Base-by-base conservation (phyloP, 2,329 filamentous ascomycete genomes). In the Monosporascus cannonballus region DNA sequence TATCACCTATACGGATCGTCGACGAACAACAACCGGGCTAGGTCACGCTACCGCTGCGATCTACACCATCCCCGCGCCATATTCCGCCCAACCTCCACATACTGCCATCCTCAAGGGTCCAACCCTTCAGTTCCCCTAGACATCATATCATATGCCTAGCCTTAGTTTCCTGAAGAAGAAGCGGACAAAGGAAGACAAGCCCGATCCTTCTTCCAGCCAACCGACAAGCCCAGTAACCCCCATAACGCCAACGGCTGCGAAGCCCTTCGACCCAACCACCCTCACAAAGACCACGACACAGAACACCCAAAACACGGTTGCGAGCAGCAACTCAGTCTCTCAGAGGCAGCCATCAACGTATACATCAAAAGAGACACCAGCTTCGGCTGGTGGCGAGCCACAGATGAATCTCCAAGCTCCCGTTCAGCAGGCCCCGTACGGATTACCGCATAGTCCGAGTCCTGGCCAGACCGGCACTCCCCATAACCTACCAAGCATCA, bases 161-260 rank as follows among this genome's bases (percentile, higher is more conserved):
- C 83, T 96, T 79, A 90, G 90, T 73, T 91, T 96, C 70, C 84
- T 97, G 71, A 96, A 96, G 83, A 97, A 96, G 84, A 96, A 96
- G 83, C 87, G 91, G 83, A 96, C 91, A 76, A 95, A 91, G 84
- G 91, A 96, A 78, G 88, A 85, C 69, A 83, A 85, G 69, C 79
- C 83, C 69, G 85, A 89, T 70, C 80, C 85, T 67, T 78, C 84
- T 66, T 78, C 79, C 61, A 87, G 80, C 67, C 80, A 87, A 69
- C 79, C 83, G 61, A 79, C 78, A 60, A 85, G 83, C 65, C 80
- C 83, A 55, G 75, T 84, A 63, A 85, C 84, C 55, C 79, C 82
- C 55, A 78, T 78, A 57, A 75, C 75, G 54, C 79, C 82, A 56
- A 79, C 79, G 56, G 74, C 74, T 51, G 75, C 74, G 57, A 79